A percentile compares a stretch with the other conserved stretches of the same genome.
phyloP scores from a whole-genome alignment of 495 filamentous ascomycete species.

The Talaromyces ruber region DNA sequence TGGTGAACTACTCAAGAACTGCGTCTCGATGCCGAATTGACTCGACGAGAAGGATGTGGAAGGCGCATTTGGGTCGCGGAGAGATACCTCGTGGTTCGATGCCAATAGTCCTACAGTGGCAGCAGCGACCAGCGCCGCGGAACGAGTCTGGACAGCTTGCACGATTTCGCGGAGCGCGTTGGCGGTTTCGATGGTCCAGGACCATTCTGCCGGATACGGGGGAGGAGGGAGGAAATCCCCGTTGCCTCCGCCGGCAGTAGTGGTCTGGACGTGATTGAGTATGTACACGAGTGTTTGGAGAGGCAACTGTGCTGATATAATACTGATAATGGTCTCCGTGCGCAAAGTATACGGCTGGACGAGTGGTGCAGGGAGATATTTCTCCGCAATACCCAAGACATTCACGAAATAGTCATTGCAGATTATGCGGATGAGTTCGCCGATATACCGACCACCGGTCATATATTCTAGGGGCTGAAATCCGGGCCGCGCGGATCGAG shows the following conservation, averaged over 20 bases:
- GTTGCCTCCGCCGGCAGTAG: constrained; percentile 11
- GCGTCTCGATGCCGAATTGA: constrained; percentile 15
- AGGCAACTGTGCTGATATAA: constrained; percentile 35
- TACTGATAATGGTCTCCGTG: constrained; percentile 61
- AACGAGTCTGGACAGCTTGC: constrained; percentile 55
- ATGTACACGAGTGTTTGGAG: constrained; percentile 26
- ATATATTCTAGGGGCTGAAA: constrained; percentile 88
- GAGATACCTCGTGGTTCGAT: constrained; percentile 56
- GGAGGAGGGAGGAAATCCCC: not conserved
- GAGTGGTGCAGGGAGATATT: constrained; percentile 44
- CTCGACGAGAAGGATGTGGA: constrained; percentile 3
- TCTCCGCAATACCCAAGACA: constrained; percentile 23
- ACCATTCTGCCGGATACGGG: constrained; percentile 19
- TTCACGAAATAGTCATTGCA: constrained; percentile 55
- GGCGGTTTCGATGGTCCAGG: constrained; percentile 51
- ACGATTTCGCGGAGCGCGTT: constrained; percentile 51
- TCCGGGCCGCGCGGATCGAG: constrained; percentile 57
- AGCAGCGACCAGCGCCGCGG: constrained; percentile 61
- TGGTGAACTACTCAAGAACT: not conserved
- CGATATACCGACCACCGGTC: constrained; percentile 76
- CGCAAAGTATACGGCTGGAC: constrained; percentile 52
- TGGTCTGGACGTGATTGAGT: constrained; percentile 31
- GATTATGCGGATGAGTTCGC: constrained; percentile 67
- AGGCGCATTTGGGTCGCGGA: constrained; percentile 27
- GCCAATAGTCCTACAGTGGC: constrained; percentile 59